Evolutionary conservation across 768 basidiomycete species (phyloP), one percentile per base, ranked within the genome.

Genomic region (Hygrophoropsis aurantiaca): DNA sequence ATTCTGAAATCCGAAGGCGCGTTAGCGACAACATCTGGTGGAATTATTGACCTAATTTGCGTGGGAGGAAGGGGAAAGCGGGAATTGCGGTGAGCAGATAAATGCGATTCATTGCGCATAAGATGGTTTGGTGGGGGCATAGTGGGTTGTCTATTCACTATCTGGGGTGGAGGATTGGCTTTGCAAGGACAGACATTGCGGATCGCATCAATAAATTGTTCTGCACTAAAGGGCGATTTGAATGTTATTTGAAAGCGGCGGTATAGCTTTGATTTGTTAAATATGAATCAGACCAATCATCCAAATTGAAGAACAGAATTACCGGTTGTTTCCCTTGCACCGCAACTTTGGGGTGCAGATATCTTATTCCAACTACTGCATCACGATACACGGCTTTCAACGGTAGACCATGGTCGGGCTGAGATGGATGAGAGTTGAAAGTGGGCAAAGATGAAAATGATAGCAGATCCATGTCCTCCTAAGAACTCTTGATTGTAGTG

Each of bases 391-490:
- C 86, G 7, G 86, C 88, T 62, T 89, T 90, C 35, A 91, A 66
- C n/a, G 89, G 87, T 24, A 85, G 72, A 19, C 78, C 77, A 54
- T 85, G 82, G 11, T 69, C 67, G 37, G 56, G 69, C 49, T 60
- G 68, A 56, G 52, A 63, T 44, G 50, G 47, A 20, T 62, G 57
- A 11, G 65, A 42, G 30, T 57, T 60, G 24, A 58, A 51, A 15
- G 68, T 57, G 19, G 66, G 58, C 42, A 77, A 57, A 11, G 72
- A 71, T 3, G 87, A 86, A 60, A 87, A 86, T 2, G 80, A 74
- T 20, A 90, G 66, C 18, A 91, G 66, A 54, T 91, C 88, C 32
- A 91, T 52, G 58, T 91, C 86, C 66, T 91, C 89, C 89, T 91
- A 59, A 47, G 50, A 33, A 38, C 6, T 26, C 35, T 32, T 16